These are phyloP conservation scores for Citrus medica DNA, from an alignment of 345 rosid genomes.

Conservation along the genomic window DNA sequence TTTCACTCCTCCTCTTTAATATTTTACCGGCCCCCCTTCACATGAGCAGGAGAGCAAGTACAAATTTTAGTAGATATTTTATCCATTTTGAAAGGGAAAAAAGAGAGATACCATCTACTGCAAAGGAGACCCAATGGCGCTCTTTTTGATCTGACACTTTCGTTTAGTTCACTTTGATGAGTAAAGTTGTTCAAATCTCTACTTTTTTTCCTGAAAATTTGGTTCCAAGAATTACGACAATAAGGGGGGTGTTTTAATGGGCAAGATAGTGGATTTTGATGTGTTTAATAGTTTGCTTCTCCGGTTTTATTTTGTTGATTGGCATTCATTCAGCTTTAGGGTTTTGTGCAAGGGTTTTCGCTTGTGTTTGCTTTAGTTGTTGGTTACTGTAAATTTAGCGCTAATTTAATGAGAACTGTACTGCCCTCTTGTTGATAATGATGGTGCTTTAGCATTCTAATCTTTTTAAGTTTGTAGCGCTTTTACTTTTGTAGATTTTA, in stretches of 20 bases:
- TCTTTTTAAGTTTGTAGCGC: neutral
- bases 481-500: neutral
- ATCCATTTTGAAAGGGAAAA: neutral
- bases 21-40: neutral
- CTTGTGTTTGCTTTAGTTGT: neutral
- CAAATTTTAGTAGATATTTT: conserved; percentile 6
- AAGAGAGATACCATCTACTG: neutral
- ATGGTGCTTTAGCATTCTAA: neutral
- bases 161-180: neutral
- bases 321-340: neutral
- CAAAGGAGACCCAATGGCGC: neutral
- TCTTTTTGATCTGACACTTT: neutral
- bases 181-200: neutral
- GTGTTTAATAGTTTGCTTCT: neutral
- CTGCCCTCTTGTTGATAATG: neutral
- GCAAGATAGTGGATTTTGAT: neutral
- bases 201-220: neutral
- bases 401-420: neutral
- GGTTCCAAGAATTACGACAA: neutral
- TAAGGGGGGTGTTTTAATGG: neutral
- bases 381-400: neutral
- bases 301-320: neutral
- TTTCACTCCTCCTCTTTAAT: neutral
- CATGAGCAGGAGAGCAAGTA: neutral
- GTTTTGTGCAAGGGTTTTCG: neutral